These are phyloP conservation scores for Lepiota venenata DNA, from an alignment of 768 basidiomycete genomes.

Conservation along the genomic window DNA sequence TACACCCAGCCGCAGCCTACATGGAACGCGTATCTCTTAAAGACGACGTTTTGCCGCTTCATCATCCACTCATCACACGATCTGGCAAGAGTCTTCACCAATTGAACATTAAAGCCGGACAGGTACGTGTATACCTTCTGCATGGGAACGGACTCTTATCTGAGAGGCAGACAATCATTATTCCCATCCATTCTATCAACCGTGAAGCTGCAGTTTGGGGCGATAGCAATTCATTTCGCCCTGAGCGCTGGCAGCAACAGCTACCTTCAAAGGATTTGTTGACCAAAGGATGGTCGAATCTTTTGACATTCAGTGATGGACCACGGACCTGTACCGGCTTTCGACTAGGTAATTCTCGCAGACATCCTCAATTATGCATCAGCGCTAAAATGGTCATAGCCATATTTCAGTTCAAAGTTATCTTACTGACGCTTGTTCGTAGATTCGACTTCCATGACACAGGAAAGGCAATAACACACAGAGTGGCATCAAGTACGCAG, in stretches of 20 bases:
- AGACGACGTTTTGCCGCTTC: constrained; percentile 41
- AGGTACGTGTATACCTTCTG: too few species aligned
- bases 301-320: constrained; percentile 39
- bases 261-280: constrained; percentile 24
- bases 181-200: constrained; percentile 15
- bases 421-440: constrained; percentile 32
- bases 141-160: not conserved
- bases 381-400: not conserved
- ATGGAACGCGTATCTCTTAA: constrained; percentile 35
- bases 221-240: constrained; percentile 30
- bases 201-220: constrained; percentile 35
- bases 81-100: too few species aligned
- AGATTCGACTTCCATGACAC: constrained; percentile 34
- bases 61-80: constrained; percentile 21
- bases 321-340: constrained; percentile 40
- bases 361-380: constrained; percentile 15
- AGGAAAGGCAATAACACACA: constrained; percentile 23
- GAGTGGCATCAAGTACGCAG: constrained; percentile 33
- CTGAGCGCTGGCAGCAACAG: constrained; percentile 35
- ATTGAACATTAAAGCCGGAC: too few species aligned
- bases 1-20: constrained; percentile 36
- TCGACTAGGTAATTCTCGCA: constrained; percentile 25
- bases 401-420: constrained; percentile 26
- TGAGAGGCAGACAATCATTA: not conserved
- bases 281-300: constrained; percentile 33